These are phyloP conservation scores for Pseudocercospora fuligena DNA, from an alignment of 2,329 filamentous ascomycete genomes.

Conservation along the genomic window DNA sequence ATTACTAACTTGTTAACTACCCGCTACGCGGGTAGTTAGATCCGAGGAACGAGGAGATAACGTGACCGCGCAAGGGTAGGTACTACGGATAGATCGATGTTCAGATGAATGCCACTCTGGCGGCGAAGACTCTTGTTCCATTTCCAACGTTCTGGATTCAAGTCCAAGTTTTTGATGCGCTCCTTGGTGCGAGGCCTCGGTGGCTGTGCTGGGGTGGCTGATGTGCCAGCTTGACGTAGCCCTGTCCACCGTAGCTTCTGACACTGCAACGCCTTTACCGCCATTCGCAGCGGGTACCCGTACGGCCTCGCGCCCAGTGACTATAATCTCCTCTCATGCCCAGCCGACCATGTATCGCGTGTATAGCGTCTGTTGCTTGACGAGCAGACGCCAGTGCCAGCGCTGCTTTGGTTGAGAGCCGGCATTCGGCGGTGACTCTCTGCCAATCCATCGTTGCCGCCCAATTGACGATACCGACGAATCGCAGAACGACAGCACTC, in stretches of 20 bases:
- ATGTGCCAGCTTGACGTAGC: neutral
- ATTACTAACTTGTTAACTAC: too few species aligned
- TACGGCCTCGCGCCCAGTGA: neutral
- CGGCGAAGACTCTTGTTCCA: too few species aligned
- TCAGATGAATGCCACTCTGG: too few species aligned
- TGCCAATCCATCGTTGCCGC: slow-evolving; percentile 11
- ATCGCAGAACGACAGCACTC: slow-evolving; percentile 8
- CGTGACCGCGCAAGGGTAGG: too few species aligned
- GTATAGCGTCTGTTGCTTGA: neutral
- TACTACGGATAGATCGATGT: too few species aligned
- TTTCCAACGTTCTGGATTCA: too few species aligned
- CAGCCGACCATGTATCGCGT: neutral
- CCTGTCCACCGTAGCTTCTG: neutral
- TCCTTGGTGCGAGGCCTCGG: too few species aligned
- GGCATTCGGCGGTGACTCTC: slow-evolving; percentile 7
- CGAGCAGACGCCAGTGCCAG: neutral
- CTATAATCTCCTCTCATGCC: neutral
- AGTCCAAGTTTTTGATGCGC: too few species aligned
- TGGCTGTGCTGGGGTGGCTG: neutral
- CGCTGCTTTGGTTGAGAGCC: neutral
- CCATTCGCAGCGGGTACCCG: neutral
- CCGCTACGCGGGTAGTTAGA: too few species aligned
- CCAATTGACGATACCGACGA: slow-evolving; percentile 5
- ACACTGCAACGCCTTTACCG: slow-evolving; percentile 6
- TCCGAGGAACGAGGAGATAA: too few species aligned